Percentiles rank a stretch among this genome's conserved stretches.
Conservation (phyloP, 371 early-diverging fungal genomes). For the Umbelopsis sp. region DNA sequence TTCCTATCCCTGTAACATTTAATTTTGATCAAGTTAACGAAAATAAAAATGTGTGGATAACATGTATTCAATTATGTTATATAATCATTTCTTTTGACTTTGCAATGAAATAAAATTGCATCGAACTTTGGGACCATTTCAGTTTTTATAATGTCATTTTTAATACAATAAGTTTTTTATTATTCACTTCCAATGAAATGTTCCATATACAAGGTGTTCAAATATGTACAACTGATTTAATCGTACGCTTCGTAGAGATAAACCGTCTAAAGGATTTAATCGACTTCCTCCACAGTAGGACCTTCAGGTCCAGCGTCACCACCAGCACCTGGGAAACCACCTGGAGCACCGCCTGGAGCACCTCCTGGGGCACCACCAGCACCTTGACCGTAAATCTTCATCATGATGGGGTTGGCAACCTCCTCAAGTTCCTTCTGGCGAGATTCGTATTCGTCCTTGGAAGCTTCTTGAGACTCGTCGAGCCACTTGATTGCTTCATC, state of each 20-base stretch:
- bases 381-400: constrained; percentile 74
- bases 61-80: too few species aligned
- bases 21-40: too few species aligned
- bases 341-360: constrained; percentile 21
- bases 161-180: background rate
- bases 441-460: constrained; percentile 94
- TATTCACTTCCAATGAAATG: background rate
- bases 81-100: too few species aligned
- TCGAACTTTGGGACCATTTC: too few species aligned
- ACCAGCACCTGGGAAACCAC: constrained; percentile 21
- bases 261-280: constrained; percentile 39
- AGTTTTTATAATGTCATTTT: too few species aligned
- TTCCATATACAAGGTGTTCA: constrained; percentile 4
- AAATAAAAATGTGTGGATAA: too few species aligned
- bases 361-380: constrained; percentile 20
- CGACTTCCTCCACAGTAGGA: constrained; percentile 85
- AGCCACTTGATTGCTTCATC: constrained; percentile 85
- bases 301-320: constrained; percentile 61
- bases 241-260: constrained; percentile 1
- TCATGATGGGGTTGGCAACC: constrained; percentile 96
- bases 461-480: constrained; percentile 84
- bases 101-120: too few species aligned
- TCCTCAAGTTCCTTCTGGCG: constrained; percentile 94
- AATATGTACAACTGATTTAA: constrained; percentile 16
- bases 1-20: constrained; percentile 3